Conservation (phyloP, 768 basidiomycete genomes). For the Holtermanniella nyarrowii region DNA sequence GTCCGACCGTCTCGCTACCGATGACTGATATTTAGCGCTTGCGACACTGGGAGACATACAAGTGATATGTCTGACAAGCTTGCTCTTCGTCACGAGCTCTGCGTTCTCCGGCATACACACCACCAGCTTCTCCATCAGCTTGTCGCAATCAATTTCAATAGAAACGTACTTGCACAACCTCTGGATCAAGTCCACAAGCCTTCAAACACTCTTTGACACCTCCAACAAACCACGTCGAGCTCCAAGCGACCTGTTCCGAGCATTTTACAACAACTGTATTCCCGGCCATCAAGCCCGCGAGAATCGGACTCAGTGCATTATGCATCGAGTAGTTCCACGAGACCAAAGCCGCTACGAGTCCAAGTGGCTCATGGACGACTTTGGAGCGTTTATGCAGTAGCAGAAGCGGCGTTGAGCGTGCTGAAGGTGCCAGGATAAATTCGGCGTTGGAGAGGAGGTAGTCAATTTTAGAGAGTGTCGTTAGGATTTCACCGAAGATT, state of each 20-base stretch:
- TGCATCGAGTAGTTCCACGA: constrained; percentile 65
- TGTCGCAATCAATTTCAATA: background rate
- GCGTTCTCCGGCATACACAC: constrained; percentile 85
- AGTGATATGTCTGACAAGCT: constrained; percentile 81
- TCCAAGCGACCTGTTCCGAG: constrained; percentile 65
- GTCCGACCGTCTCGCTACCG: constrained; percentile 39
- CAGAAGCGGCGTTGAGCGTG: constrained; percentile 47
- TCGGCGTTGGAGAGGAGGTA: constrained; percentile 85
- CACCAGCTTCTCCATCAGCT: constrained; percentile 49
- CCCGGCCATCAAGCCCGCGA: constrained; percentile 81
- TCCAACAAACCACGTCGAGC: constrained; percentile 59
- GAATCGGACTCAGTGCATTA: constrained; percentile 86
- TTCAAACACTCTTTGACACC: constrained; percentile 66
- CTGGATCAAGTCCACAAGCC: constrained; percentile 68
- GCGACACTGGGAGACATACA: constrained; percentile 21
- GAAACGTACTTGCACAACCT: constrained; percentile 66
- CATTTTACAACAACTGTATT: constrained; percentile 82
- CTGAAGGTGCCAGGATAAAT: constrained; percentile 59
- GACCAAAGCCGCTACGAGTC: constrained; percentile 83
- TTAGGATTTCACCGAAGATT: constrained; percentile 83
- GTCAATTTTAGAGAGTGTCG: constrained; percentile 88
- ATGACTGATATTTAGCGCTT: constrained; percentile 28
- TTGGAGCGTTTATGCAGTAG: constrained; percentile 42
- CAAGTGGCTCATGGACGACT: constrained; percentile 69
- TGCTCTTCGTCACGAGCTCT: constrained; percentile 62